Base-by-base conservation (phyloP, 139 green algal species). In the Chlamydomonas eustigma region DNA sequence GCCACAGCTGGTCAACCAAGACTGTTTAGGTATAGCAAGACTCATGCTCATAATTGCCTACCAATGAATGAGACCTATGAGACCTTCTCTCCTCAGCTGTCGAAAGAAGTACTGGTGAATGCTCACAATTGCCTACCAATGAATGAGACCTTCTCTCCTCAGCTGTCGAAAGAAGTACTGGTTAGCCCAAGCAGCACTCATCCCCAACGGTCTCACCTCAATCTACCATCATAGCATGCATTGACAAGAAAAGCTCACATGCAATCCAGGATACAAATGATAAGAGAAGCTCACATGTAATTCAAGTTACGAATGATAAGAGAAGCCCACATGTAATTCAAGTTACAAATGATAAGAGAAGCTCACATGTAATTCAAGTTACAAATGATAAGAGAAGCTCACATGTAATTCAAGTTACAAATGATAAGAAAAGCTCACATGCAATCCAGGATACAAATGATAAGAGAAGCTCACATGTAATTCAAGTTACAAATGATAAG, bases 151-250 rank as follows among this genome's bases (percentile, higher is more conserved):
- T 28, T 70, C 58, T 24, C 34, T 24, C 58, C 28, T 24, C 24
- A 70, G 18, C 58, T 70, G 65, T 4, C 28, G 8, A 8, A 72
- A 50, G 5, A 72, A 72, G 65, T 72, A 72, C 65, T 72, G 18
- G 31, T 39, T 39, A 12, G 65, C 65, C 65, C 65, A 72, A 6
- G 3, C 18, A 6, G 4, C 22, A 5, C 5, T 50, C 65, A 72
- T 72, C 4, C 65, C 65, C 5, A 44, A 34, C 28, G 65, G 65
- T 6, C 65, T 33, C 5, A 39, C 33, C 28, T 72, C 65, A 24
- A 72, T 72, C 33, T 50, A 34, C 24, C 6, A 58, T 12, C 44
- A 18, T 18, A 18, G 44, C n/a, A n/a, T n/a, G n/a, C n/a, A n/a
- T n/a, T n/a, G n/a, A n/a, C n/a, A n/a, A n/a, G n/a, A n/a, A n/a